Percentiles rank a stretch among this genome's conserved stretches.
phyloP scores from a whole-genome alignment of 371 early-diverging fungal species.

The Apophysomyces elegans region DNA sequence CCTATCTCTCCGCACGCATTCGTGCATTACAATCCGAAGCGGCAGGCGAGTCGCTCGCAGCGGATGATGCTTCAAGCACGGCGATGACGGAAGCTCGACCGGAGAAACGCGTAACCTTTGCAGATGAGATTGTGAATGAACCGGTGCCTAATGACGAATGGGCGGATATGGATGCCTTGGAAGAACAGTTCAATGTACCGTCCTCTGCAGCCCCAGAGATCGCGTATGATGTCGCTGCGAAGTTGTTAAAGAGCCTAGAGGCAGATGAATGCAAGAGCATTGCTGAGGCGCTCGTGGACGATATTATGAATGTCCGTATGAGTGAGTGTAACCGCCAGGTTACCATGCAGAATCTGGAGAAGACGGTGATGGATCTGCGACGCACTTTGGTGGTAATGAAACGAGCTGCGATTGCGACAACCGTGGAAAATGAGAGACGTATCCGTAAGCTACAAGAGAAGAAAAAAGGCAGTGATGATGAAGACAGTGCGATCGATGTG shows the following conservation, averaged over 20 bases:
- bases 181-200: slow-evolving; percentile 57
- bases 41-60: slow-evolving; percentile 52
- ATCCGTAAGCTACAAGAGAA: slow-evolving; percentile 59
- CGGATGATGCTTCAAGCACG: slow-evolving; percentile 57
- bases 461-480: slow-evolving; percentile 19
- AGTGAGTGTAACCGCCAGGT: slow-evolving; percentile 62
- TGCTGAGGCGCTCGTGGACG: slow-evolving; percentile 75
- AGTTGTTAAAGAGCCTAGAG: slow-evolving; percentile 70
- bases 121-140: slow-evolving; percentile 47
- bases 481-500: slow-evolving; percentile 27
- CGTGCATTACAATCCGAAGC: slow-evolving; percentile 75
- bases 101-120: slow-evolving; percentile 51
- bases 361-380: slow-evolving; percentile 71
- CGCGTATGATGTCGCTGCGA: slow-evolving; percentile 63
- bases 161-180: slow-evolving; percentile 54
- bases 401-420: slow-evolving; percentile 70
- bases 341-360: slow-evolving; percentile 67
- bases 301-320: slow-evolving; percentile 74
- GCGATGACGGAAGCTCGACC: slow-evolving; percentile 28
- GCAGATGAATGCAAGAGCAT: slow-evolving; percentile 72
- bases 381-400: slow-evolving; percentile 79
- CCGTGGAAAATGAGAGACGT: slow-evolving; percentile 76
- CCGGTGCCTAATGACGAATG: slow-evolving; percentile 34
- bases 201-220: slow-evolving; percentile 59
- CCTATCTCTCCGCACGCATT: slow-evolving; percentile 74